phyloP scores from a whole-genome alignment of 495 filamentous ascomycete species.

The Corynascus novoguineensis region DNA sequence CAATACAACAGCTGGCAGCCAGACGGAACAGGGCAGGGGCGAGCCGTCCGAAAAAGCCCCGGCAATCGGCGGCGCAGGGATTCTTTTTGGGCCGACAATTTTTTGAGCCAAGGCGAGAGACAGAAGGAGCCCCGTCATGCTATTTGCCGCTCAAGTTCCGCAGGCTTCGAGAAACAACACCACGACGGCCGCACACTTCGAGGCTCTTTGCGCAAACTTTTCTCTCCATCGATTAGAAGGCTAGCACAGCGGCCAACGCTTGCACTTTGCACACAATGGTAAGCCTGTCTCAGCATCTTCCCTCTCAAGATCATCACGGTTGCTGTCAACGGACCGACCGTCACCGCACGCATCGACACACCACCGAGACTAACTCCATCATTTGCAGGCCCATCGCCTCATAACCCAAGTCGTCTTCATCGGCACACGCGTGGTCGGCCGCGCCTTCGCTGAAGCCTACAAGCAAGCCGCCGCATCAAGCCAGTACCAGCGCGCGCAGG shows the following conservation, averaged over 20 bases:
- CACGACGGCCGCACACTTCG: constrained; percentile 7
- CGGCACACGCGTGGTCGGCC: constrained; percentile 84
- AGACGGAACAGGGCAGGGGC: neutral
- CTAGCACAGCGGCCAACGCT: constrained; percentile 17
- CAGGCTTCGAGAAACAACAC: constrained; percentile 11
- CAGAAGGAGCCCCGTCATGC: constrained; percentile 20
- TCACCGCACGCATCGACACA: neutral
- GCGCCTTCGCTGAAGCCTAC: constrained; percentile 87
- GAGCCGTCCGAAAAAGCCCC: constrained; percentile 16
- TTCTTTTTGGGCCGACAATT: constrained; percentile 18
- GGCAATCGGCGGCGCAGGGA: constrained; percentile 25
- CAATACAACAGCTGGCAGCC: neutral
- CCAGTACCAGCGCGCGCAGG: constrained; percentile 68
- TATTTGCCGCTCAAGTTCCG: constrained; percentile 6
- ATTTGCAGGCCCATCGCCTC: constrained; percentile 79
- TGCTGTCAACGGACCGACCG: neutral
- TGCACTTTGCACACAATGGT: constrained; percentile 22
- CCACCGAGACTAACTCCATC: neutral
- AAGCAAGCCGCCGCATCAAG: constrained; percentile 82
- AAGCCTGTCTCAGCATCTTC: neutral
- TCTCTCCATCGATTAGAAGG: constrained; percentile 9
- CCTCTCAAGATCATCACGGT: neutral
- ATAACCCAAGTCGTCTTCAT: constrained; percentile 88
- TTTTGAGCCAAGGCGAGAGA: constrained; percentile 18
- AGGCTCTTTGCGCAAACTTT: neutral